Evolutionary conservation across 768 basidiomycete genomes (phyloP).

Genomic region (Kwoniella dendrophila): DNA sequence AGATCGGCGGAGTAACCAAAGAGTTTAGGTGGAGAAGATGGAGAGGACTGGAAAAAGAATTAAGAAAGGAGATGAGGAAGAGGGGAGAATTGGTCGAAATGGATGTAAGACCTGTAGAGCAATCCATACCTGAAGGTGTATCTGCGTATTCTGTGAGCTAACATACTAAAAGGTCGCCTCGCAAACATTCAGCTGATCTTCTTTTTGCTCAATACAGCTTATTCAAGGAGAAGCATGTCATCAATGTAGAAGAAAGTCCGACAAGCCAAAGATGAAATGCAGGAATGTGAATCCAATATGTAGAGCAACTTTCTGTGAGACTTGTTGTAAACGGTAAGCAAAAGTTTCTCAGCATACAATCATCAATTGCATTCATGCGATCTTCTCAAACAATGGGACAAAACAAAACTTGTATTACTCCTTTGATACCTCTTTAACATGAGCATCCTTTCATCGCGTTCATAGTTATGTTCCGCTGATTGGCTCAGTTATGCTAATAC

Average conservation of each 20-base stretch:
- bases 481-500: not conserved
- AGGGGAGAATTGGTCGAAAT: slow-evolving; percentile 24
- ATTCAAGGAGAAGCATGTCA: slow-evolving; percentile 49
- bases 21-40: slow-evolving; percentile 45
- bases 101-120: slow-evolving; percentile 20
- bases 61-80: slow-evolving; percentile 34
- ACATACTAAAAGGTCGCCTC: not conserved
- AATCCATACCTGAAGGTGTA: slow-evolving; percentile 18
- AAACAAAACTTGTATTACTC: not conserved
- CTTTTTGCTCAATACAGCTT: slow-evolving; percentile 21
- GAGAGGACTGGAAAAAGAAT: slow-evolving; percentile 31
- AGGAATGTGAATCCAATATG: slow-evolving; percentile 43
- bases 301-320: slow-evolving; percentile 40
- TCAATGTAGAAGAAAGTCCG: slow-evolving; percentile 47
- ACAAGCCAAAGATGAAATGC: slow-evolving; percentile 51
- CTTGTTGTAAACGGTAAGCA: slow-evolving; percentile 48
- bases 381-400: not conserved
- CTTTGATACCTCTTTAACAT: slow-evolving; percentile 2
- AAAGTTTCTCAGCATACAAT: not conserved
- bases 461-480: not conserved
- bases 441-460: not conserved
- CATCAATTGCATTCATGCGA: too few relatives aligned
- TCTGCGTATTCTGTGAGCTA: slow-evolving; percentile 42
- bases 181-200: slow-evolving; percentile 8
- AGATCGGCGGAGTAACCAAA: slow-evolving; percentile 30